Conservation (phyloP, 1,139 yeast species). For the Keqinozyma sinolaborantium region DNA sequence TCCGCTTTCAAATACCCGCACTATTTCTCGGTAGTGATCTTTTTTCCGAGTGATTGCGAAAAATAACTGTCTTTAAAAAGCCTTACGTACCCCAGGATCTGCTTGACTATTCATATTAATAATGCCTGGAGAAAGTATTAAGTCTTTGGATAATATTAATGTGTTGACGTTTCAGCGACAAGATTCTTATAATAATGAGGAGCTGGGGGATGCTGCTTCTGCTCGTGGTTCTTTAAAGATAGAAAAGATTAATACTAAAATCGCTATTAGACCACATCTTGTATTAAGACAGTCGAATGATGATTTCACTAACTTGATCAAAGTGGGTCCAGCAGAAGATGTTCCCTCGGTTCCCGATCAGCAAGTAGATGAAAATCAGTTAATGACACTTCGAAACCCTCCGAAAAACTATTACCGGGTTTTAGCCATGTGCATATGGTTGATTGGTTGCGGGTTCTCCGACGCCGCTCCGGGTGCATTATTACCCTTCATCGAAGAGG, state of each 20-base stretch:
- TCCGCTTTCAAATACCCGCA: background rate
- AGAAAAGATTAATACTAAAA: slow-evolving; percentile 5
- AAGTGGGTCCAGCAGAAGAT: slow-evolving; percentile 1
- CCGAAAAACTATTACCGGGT: slow-evolving; percentile 43
- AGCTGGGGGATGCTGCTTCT: slow-evolving; percentile 1
- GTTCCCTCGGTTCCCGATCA: slow-evolving; percentile 7
- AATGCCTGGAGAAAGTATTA: no score
- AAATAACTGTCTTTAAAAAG: no score
- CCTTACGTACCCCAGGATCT: no score
- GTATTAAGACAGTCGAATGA: slow-evolving; percentile 10
- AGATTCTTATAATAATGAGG: slow-evolving; percentile 5
- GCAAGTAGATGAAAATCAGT: slow-evolving; percentile 4
- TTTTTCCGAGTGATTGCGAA: background rate
- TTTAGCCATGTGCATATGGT: slow-evolving; percentile 39
- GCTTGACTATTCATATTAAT: no score
- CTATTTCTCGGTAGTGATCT: background rate
- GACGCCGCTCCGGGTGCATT: slow-evolving; percentile 50
- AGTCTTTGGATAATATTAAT: slow-evolving; percentile 2
- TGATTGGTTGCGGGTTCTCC: slow-evolving; percentile 30
- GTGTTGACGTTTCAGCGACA: slow-evolving; percentile 10
- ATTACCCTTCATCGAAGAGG: slow-evolving; percentile 38
- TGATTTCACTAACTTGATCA: slow-evolving; percentile 8
- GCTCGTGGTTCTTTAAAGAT: background rate
- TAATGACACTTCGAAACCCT: slow-evolving; percentile 32
- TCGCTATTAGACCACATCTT: slow-evolving; percentile 11